Conservation (phyloP, 768 basidiomycete species). For the Tephrocybe rancida region DNA sequence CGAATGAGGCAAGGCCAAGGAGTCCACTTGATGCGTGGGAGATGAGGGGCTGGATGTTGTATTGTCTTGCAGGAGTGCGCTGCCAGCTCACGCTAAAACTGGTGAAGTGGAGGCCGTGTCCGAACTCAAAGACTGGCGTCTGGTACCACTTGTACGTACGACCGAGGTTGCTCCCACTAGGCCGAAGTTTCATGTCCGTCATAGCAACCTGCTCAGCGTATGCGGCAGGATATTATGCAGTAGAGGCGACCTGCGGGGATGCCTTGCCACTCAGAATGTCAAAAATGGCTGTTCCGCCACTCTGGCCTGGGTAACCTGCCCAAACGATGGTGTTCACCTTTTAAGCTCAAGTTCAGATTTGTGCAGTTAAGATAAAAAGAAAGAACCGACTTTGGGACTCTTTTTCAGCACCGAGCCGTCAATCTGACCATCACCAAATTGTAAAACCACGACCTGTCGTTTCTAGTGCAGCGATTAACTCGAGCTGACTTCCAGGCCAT, state of each 20-base stretch:
- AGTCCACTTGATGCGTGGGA: conserved; percentile 13
- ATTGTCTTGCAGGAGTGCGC: conserved; percentile 31
- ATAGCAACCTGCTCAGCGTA: conserved; percentile 51
- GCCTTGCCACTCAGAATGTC: conserved; percentile 54
- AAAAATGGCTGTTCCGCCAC: conserved; percentile 53
- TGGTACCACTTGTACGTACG: conserved; percentile 63
- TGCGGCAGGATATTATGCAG: conserved; percentile 54
- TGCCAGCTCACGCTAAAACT: conserved; percentile 47
- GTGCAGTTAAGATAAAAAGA: neutral
- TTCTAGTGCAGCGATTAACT: conserved; percentile 46
- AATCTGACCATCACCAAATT: conserved; percentile 61
- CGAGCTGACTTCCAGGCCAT: conserved; percentile 60
- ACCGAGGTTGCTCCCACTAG: conserved; percentile 49
- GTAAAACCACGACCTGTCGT: conserved; percentile 45
- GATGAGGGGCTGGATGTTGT: conserved; percentile 43
- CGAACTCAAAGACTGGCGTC: conserved; percentile 54
- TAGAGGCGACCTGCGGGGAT: conserved; percentile 56
- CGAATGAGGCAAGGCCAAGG: conserved; percentile 48
- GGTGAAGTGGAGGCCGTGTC: conserved; percentile 57
- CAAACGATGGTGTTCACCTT: conserved; percentile 57
- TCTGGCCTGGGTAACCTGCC: conserved; percentile 61
- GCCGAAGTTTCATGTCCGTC: conserved; percentile 61
- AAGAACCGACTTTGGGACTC: conserved; percentile 37
- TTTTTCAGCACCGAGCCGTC: conserved; percentile 49
- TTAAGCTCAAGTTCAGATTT: neutral